Percentiles rank a stretch among this genome's conserved stretches.
Conservation (phyloP, 2,329 filamentous ascomycete genomes). For the Aspergillus sp. region DNA sequence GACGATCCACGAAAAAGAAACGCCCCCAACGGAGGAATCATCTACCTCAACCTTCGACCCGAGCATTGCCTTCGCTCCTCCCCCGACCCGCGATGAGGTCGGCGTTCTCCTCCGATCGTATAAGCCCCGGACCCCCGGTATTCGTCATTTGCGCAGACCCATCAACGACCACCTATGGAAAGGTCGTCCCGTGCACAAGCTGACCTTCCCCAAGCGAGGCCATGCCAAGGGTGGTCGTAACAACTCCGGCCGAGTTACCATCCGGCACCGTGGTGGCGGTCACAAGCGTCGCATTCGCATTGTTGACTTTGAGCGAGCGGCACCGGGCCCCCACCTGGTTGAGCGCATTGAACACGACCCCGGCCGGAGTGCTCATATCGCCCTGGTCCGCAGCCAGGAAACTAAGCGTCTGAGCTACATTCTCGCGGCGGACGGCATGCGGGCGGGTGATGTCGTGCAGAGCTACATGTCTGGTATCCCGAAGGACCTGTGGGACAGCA, state of each 20-base stretch:
- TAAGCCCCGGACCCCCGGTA: constrained; percentile 87
- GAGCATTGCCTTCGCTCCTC: constrained; percentile 44
- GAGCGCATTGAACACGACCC: constrained; percentile 97
- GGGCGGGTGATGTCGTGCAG: constrained; percentile 85
- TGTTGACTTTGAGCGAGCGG: constrained; percentile 80
- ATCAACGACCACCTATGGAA: constrained; percentile 98
- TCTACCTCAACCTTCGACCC: constrained; percentile 36
- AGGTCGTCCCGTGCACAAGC: constrained; percentile 73
- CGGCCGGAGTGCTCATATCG: constrained; percentile 88
- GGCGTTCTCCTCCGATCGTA: constrained; percentile 70
- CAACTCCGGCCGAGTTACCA: constrained; percentile 77
- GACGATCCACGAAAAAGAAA: constrained; percentile 36
- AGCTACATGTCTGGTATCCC: constrained; percentile 91
- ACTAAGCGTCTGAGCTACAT: constrained; percentile 84
- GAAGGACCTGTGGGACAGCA: constrained; percentile 77
- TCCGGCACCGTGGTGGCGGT: constrained; percentile 89
- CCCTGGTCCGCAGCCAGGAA: constrained; percentile 71
- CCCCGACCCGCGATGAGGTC: constrained; percentile 40
- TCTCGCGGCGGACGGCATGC: constrained; percentile 89
- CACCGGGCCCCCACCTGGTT: constrained; percentile 78
- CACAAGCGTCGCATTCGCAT: constrained; percentile 87
- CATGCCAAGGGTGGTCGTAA: constrained; percentile 92
- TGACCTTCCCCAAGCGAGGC: constrained; percentile 91
- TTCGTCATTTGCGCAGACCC: constrained; percentile 85
- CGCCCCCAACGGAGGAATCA: constrained; percentile 23